phyloP scores from a whole-genome alignment of 139 green algal species.

The Auxenochlorella protothecoides region DNA sequence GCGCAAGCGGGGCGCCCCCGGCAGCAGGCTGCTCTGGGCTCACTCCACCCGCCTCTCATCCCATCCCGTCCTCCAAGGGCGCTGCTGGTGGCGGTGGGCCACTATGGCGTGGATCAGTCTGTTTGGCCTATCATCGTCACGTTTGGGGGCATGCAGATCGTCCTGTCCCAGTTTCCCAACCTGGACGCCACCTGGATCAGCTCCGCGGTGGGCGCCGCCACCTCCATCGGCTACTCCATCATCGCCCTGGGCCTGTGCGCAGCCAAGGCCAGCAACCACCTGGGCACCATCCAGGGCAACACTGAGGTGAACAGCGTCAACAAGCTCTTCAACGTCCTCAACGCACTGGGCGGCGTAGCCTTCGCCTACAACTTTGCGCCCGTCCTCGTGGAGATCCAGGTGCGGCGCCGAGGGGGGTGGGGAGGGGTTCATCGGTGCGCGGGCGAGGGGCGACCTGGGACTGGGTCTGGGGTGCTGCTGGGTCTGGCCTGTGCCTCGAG shows the following conservation, averaged over 20 bases:
- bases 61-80: no score
- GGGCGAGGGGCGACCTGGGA: no score
- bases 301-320: background rate
- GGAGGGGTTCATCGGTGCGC: no score
- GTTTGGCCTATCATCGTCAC: slow-evolving; percentile 15
- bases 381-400: slow-evolving; percentile 15
- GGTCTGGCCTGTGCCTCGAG: no score
- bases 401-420: no score
- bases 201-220: slow-evolving; percentile 16
- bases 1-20: background rate
- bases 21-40: background rate
- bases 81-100: slow-evolving; percentile 3
- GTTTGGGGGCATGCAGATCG: slow-evolving; percentile 21
- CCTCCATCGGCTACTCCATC: slow-evolving; percentile 19
- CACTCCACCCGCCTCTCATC: no score
- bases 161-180: slow-evolving; percentile 23
- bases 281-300: slow-evolving; percentile 3
- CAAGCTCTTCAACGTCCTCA: slow-evolving; percentile 25
- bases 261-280: slow-evolving; percentile 8
- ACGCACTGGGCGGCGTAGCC: slow-evolving; percentile 21
- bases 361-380: slow-evolving; percentile 20
- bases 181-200: slow-evolving; percentile 23
- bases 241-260: slow-evolving; percentile 12
- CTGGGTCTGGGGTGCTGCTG: no score
- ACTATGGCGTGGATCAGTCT: background rate